Conservation (phyloP, 257 asterid genomes). For the Fraxinus pennsylvanica region DNA sequence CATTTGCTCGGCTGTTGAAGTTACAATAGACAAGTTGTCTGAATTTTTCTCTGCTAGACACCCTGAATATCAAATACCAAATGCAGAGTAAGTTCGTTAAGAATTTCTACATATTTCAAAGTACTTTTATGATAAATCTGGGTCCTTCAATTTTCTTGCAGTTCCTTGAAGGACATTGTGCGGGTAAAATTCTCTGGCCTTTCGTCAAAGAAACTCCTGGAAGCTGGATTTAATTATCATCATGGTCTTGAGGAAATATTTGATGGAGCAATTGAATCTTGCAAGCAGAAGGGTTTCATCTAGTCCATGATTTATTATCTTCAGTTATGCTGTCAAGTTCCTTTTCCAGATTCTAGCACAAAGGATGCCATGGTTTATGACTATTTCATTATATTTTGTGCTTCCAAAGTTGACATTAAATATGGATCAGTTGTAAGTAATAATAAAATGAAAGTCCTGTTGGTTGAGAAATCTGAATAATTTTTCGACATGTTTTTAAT, state of each 20-base stretch:
- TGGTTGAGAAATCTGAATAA: too few relatives aligned
- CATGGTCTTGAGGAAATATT: slow-evolving; percentile 5
- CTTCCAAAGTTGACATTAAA: background rate
- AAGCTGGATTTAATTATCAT: slow-evolving; percentile 10
- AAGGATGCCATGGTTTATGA: background rate
- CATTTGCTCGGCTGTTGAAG: slow-evolving; percentile 45
- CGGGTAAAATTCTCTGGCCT: background rate
- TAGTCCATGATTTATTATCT: background rate
- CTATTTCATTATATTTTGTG: background rate
- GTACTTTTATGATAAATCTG: background rate
- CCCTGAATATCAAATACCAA: slow-evolving; percentile 42
- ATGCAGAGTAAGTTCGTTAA: slow-evolving; percentile 38
- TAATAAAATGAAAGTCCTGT: too few relatives aligned
- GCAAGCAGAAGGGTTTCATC: slow-evolving; percentile 9
- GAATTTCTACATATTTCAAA: background rate
- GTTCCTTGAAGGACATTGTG: slow-evolving; percentile 16
- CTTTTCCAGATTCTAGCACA: background rate
- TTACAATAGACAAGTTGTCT: slow-evolving; percentile 28
- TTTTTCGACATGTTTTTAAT: too few relatives aligned
- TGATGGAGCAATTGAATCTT: slow-evolving; percentile 17
- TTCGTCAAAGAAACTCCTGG: slow-evolving; percentile 14
- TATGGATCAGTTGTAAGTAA: background rate
- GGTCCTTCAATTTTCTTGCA: background rate
- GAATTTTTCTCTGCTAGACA: slow-evolving; percentile 39
- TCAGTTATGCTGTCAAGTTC: background rate